phyloP scores from a whole-genome alignment of 2,329 filamentous ascomycete genomes.

The Monosporascus sp. region DNA sequence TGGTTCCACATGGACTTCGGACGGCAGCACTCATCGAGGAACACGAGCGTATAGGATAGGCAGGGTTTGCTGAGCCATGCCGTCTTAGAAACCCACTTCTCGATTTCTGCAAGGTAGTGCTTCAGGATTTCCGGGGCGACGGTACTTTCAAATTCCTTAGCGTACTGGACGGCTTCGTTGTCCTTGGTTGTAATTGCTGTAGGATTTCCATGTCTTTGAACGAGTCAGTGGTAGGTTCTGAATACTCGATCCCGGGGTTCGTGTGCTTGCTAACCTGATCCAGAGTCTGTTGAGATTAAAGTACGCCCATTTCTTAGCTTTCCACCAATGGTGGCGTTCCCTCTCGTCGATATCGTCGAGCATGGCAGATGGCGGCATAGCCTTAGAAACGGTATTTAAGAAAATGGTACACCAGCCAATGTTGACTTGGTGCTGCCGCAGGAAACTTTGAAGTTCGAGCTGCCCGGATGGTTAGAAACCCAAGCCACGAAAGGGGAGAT shows the following conservation, averaged over 20 bases:
- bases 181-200: slow-evolving; percentile 68
- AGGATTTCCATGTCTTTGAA: slow-evolving; percentile 78
- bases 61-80: slow-evolving; percentile 93
- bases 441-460: slow-evolving; percentile 77
- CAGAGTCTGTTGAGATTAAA: slow-evolving; percentile 95
- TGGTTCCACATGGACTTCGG: slow-evolving; percentile 96
- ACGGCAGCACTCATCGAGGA: slow-evolving; percentile 94
- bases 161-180: slow-evolving; percentile 73
- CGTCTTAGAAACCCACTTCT: slow-evolving; percentile 94
- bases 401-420: slow-evolving; percentile 97
- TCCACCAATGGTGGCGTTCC: slow-evolving; percentile 98
- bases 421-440: slow-evolving; percentile 77
- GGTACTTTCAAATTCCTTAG: slow-evolving; percentile 83
- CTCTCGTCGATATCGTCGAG: slow-evolving; percentile 74
- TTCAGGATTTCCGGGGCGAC: slow-evolving; percentile 96
- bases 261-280: slow-evolving; percentile 58
- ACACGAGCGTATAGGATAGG: slow-evolving; percentile 87
- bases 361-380: slow-evolving; percentile 74
- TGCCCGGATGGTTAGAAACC: slow-evolving; percentile 32
- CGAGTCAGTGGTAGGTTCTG: slow-evolving; percentile 19
- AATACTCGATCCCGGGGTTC: slow-evolving; percentile 7
- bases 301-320: slow-evolving; percentile 99
- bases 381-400: slow-evolving; percentile 81
- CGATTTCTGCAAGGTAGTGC: slow-evolving; percentile 88
- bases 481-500: neutral